Base-by-base conservation (phyloP, 139 green algal genomes). In the Tetraselmis striata region DNA sequence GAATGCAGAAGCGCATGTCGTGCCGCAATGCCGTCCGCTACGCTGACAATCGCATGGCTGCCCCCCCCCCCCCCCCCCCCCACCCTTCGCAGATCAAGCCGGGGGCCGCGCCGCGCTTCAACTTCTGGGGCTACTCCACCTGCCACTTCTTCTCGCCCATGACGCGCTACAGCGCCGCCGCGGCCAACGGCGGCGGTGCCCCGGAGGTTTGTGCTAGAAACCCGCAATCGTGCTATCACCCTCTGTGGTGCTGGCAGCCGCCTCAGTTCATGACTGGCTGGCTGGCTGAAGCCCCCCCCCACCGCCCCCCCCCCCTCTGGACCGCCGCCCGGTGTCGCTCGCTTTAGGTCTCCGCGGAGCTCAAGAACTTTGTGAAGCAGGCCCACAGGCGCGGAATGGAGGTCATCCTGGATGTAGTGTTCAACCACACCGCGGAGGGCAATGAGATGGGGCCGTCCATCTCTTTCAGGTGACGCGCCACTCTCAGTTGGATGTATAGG, bases 71-170 rank as follows among this genome's bases (percentile, higher is more conserved):
- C 77, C 5, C 26, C 30, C 25, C 30, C 0, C 1, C 59, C 18
- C 32, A 76, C 11, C 5, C 32, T 18, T 58, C 28, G 45, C 45
- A 67, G 45, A 67, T 67, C 45, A 67, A 67, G 45, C 45, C 45
- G 77, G 18, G 45, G 11, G 18, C 11, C 45, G 45, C 45, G 11
- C 45, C 45, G 5, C 84, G 94, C 59, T 96, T 89, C 89, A 99
- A 99, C 88, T 98, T 95, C 85, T 99, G 97, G 97, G 97, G 97
- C 58, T 99, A 99, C 89, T 98, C 94, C 59, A 98, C 96, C 24
- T 88, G 98, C 27, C 93, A 89, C 82, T 99, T 95, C 90, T 98
- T 98, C 86, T 89, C 94, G 0, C 97, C 97, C 79, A 99, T 99
- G 97, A 88, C 91, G 22, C 86, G 94, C 25, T 98, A 93, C 86